A percentile compares a stretch with the other conserved stretches of the same genome.
phyloP scores from a whole-genome alignment of 176 grass and related monocot genomes.

The Zoysia pacifica region DNA sequence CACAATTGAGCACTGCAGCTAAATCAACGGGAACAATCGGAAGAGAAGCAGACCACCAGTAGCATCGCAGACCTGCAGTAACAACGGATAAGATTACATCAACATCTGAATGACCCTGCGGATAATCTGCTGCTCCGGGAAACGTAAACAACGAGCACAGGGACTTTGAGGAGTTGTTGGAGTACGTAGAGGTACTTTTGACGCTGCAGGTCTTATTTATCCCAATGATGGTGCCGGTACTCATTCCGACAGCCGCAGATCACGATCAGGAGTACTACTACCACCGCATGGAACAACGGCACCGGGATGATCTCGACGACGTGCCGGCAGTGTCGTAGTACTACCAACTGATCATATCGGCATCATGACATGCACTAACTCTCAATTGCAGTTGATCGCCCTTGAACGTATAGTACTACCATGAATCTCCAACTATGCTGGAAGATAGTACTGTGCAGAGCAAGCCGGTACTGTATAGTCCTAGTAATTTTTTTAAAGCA shows the following conservation, averaged over 20 bases:
- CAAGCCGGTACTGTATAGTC: neutral
- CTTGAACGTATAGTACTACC: no score
- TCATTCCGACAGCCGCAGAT: constrained; percentile 37
- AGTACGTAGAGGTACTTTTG: neutral
- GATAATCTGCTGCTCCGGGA: no score
- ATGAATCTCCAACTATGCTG: constrained; percentile 7
- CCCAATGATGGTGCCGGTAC: constrained; percentile 40
- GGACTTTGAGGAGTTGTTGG: neutral
- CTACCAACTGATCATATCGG: neutral
- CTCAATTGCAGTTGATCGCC: constrained; percentile 14
- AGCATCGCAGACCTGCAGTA: no score
- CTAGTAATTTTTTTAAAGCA: no score
- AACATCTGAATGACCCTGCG: no score
- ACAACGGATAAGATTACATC: no score
- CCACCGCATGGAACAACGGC: neutral
- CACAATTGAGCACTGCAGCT: no score
- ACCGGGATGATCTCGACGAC: neutral
- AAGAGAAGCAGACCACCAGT: no score
- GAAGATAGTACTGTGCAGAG: neutral
- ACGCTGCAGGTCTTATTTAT: constrained; percentile 32
- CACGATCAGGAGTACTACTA: neutral
- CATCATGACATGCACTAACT: constrained; percentile 20
- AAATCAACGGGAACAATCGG: no score
- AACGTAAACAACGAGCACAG: no score
- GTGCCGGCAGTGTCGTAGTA: neutral